Base-by-base conservation (phyloP, 208 protist genomes). In the Trypanosoma caninum region DNA sequence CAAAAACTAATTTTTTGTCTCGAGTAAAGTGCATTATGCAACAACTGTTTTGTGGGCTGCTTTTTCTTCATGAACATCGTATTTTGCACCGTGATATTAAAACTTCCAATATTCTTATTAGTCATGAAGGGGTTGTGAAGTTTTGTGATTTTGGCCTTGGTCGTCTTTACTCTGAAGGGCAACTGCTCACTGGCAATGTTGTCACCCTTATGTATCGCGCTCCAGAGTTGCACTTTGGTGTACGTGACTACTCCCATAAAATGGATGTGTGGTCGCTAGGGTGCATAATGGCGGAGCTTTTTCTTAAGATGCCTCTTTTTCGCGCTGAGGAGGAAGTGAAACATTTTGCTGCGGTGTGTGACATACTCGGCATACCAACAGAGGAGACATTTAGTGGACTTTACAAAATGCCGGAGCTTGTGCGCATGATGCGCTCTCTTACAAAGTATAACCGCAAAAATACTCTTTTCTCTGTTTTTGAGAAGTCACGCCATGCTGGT, bases 241-340 rank as follows among this genome's bases (percentile, higher is more conserved):
- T 87, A 10, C 44, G 48, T 10, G 84, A 91, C 69, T 93, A 94
- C 59, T 96, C 92, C 0, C 86, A 95, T 41, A 76, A 89, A 20
- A 93, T 99, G 69, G 97, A 98, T 74, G 80, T 98, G 16, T 99
- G 95, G 97, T 98, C 94, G 11, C 58, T 84, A 4, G 97, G 94
- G 16, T 99, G 97, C 82, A 98, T 99, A 27, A 73, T 99, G 34
- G 98, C 96, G 3, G 98, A 99, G 78, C 69, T 99, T 13, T 90
- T 99, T 44, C 60, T 99, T 3, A 96, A 97, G 34, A 76, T 88
- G 37, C 98, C 98, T 7, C 83, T 99, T 13, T 99, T 99, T 38
- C 73, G 63, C 31, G 89, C 92, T 8, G 63, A 72, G n/a, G 82
- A 84, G 25, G 95, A 98, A 51, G 64, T 72, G 27, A 82, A 92